Base-by-base conservation (phyloP, 2,329 filamentous ascomycete genomes). In the Colletotrichum camelliae region DNA sequence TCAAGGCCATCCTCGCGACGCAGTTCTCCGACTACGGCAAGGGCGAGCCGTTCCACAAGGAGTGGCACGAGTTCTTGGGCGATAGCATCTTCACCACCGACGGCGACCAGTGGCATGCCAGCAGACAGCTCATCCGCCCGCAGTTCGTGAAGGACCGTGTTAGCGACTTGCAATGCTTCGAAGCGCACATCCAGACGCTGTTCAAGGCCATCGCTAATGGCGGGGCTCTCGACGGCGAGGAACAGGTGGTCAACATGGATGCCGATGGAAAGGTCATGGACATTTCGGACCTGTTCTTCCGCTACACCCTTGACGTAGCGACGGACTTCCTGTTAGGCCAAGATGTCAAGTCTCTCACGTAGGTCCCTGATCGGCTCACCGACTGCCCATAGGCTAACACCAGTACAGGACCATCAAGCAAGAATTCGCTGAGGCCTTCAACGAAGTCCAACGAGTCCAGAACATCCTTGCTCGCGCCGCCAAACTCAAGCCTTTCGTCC, bases 1-100 rank as follows among this genome's bases (percentile, higher is more conserved):
- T 98, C 86, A 98, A 98, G 84, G 95, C 96, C 7, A 89, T 98
- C 27, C 88, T 98, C n/a, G 94, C 96, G 0, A 94, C 93, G 2
- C 95, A 98, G 81, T 98, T 98, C 81, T 72, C 79, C 55, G 94
- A 98, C 81, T 98, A 93, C 81, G 96, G 96, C 80, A 96, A 98
- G 82, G 95, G 96, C 8, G 85, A 92, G 77, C 84, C 88, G 27
- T 98, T 98, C 85, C 93, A 96, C 80, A 79, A 84, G 10, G 93
- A 96, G 67, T 97, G 94, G 93, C 88, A 91, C 73, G 91, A 92
- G 16, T 97, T 95, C 77, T 86, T 98, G 24, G 94, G 94, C 29
- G 90, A 95, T 80, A 91, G 91, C 85, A 95, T 95, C 87, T 95
- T 95, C 84, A 93, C 93, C 9, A 97, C 95, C 0, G 96, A 98